A percentile compares a stretch with the other conserved stretches of the same genome.
Conservation (phyloP, 129 eudicot genomes). For the Tagetes erecta region DNA sequence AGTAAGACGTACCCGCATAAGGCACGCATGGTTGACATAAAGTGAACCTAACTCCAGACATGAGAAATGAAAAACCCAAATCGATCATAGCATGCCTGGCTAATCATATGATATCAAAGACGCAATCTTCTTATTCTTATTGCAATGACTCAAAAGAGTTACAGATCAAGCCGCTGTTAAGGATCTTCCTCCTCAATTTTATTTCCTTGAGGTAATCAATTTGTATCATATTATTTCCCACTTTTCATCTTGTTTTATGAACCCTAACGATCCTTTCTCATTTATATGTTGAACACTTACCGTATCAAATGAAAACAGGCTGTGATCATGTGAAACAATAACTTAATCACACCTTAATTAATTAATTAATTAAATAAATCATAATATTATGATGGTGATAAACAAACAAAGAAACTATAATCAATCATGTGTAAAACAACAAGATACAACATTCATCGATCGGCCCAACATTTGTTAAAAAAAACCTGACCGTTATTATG, state of each 20-base stretch:
- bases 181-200: slow-evolving; percentile 70
- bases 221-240: not conserved
- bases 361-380: too few species aligned
- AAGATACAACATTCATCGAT: slow-evolving; percentile 29
- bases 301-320: too few species aligned
- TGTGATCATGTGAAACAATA: slow-evolving; percentile 14
- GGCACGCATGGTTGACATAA: too few species aligned
- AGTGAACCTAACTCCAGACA: too few species aligned
- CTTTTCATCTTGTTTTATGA: not conserved
- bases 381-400: slow-evolving; percentile 29
- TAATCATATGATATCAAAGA: slow-evolving; percentile 24
- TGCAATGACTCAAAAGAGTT: slow-evolving; percentile 44
- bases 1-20: too few species aligned
- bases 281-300: too few species aligned
- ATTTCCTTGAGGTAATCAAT: slow-evolving; percentile 60
- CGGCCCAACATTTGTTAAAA: slow-evolving; percentile 26
- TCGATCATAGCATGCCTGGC: not conserved
- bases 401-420: slow-evolving; percentile 19
- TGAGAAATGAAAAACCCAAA: slow-evolving; percentile 26
- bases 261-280: slow-evolving; percentile 14
- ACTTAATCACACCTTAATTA: slow-evolving; percentile 30
- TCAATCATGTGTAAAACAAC: slow-evolving; percentile 38
- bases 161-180: slow-evolving; percentile 65
- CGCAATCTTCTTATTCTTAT: slow-evolving; percentile 40
- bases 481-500: slow-evolving; percentile 23